Conservation (phyloP, 805 yeast species). For the Starmerella khaoyaiensis region DNA sequence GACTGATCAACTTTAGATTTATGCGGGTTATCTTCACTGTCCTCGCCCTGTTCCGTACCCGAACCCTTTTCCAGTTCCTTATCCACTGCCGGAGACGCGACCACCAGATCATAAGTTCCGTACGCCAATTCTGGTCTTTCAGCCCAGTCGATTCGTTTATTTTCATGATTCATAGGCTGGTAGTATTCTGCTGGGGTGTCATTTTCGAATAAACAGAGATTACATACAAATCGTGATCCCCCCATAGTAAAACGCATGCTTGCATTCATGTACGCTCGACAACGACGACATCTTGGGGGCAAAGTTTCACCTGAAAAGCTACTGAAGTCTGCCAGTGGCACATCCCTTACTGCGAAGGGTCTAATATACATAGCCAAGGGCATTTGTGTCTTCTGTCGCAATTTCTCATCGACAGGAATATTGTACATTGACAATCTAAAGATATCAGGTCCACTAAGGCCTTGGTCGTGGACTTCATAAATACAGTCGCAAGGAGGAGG, state of each 20-base stretch:
- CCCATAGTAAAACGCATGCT: constrained; percentile 51
- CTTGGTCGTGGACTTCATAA: constrained; percentile 63
- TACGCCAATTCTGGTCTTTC: constrained; percentile 61
- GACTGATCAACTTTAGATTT: constrained; percentile 14
- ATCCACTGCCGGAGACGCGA: constrained; percentile 42
- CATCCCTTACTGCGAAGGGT: constrained; percentile 67
- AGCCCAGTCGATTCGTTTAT: constrained; percentile 49
- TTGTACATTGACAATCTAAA: constrained; percentile 70
- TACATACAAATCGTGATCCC: constrained; percentile 60
- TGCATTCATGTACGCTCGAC: constrained; percentile 84
- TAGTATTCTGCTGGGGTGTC: constrained; percentile 54
- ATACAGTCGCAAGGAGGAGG: constrained; percentile 77
- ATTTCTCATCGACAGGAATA: constrained; percentile 59
- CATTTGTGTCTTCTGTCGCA: constrained; percentile 54
- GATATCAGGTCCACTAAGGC: constrained; percentile 68
- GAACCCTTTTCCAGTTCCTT: not conserved
- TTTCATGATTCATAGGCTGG: constrained; percentile 47
- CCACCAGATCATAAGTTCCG: constrained; percentile 78
- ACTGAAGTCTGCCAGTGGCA: constrained; percentile 55
- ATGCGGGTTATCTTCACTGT: not conserved
- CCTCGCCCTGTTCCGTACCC: not conserved
- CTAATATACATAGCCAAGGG: constrained; percentile 73
- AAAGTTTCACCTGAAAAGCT: constrained; percentile 29
- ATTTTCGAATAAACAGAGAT: constrained; percentile 71
- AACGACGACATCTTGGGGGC: constrained; percentile 82